Conservation (phyloP, 306 rosid species). For the Quercus variabilis region DNA sequence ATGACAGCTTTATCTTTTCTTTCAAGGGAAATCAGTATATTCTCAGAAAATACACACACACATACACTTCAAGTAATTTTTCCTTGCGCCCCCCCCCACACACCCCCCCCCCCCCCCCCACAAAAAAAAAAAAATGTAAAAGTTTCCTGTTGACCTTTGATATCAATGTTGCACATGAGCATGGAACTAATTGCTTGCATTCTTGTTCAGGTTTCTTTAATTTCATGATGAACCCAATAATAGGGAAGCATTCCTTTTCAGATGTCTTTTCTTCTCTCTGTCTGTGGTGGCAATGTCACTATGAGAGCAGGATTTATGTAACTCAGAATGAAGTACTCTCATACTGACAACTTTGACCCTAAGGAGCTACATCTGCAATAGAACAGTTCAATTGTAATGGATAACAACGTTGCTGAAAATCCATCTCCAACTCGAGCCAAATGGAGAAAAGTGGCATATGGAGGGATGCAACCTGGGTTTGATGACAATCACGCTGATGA, state of each 20-base stretch:
- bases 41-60: neutral
- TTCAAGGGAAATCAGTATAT: neutral
- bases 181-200: neutral
- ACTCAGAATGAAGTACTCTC: neutral
- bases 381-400: conserved; percentile 28
- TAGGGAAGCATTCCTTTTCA: neutral
- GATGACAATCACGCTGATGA: conserved; percentile 80
- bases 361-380: conserved; percentile 10
- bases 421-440: conserved; percentile 35
- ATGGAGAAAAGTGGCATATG: conserved; percentile 95
- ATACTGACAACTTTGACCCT: conserved; percentile 3
- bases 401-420: conserved; percentile 20
- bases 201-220: neutral
- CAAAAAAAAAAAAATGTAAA: neutral
- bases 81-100: neutral
- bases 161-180: neutral
- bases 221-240: neutral
- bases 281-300: neutral
- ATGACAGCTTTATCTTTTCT: too few species aligned
- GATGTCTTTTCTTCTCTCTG: neutral
- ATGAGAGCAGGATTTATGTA: conserved; percentile 7
- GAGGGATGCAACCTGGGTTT: conserved; percentile 94
- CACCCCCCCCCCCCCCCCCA: neutral
- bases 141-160: neutral
- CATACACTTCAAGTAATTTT: neutral